A percentile compares a stretch with the other conserved stretches of the same genome.
Conservation (phyloP, 495 filamentous ascomycete genomes). For the Glutinoglossum americanum region DNA sequence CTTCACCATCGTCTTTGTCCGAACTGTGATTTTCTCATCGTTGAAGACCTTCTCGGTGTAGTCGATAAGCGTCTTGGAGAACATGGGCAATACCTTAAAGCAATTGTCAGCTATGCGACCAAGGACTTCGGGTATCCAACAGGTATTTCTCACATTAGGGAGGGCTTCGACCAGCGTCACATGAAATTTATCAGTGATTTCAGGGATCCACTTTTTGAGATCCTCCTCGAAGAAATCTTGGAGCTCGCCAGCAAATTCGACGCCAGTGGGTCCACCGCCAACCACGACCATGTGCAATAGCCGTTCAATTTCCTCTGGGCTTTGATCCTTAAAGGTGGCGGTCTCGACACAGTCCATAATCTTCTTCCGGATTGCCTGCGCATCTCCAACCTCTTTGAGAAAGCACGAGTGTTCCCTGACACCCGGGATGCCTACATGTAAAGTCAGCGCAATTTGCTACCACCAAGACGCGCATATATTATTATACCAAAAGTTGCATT, state of each 20-base stretch:
- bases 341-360: constrained; percentile 99
- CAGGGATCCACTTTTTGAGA: constrained; percentile 91
- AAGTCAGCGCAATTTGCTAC: neutral
- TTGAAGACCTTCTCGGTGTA: constrained; percentile 98
- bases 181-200: constrained; percentile 81
- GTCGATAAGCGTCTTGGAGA: constrained; percentile 97
- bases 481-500: constrained; percentile 80
- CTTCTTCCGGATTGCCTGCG: constrained; percentile 84
- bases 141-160: constrained; percentile 41
- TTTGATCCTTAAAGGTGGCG: constrained; percentile 93
- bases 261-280: constrained; percentile 90
- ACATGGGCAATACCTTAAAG: constrained; percentile 65
- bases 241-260: constrained; percentile 94
- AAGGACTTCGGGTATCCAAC: neutral
- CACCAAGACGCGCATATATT: neutral
- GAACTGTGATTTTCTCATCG: constrained; percentile 91
- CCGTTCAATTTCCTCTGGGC: constrained; percentile 71
- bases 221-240: constrained; percentile 98
- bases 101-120: neutral
- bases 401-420: constrained; percentile 93
- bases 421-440: constrained; percentile 53
- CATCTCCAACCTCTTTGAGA: constrained; percentile 92
- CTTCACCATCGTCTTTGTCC: constrained; percentile 98
- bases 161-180: constrained; percentile 95
- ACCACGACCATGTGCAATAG: constrained; percentile 98